Conservation (phyloP, 805 yeast species). For the Nakazawaea sp. region DNA sequence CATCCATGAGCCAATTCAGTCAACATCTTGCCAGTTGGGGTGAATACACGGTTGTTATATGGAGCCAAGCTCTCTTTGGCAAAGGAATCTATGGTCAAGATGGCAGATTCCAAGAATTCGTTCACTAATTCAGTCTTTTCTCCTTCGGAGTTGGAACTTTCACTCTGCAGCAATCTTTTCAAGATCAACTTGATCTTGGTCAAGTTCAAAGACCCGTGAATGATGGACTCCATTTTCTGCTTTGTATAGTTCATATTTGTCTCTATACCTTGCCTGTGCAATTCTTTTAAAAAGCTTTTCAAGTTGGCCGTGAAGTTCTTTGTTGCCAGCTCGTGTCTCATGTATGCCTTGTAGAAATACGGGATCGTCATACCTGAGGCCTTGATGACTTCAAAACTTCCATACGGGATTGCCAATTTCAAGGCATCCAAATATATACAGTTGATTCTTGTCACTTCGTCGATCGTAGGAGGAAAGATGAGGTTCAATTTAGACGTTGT, state of each 20-base stretch:
- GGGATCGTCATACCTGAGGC: constrained; percentile 83
- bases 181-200: constrained; percentile 65
- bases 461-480: constrained; percentile 91
- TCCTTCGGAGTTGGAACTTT: no score
- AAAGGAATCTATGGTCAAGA: constrained; percentile 73
- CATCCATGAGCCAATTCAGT: constrained; percentile 80
- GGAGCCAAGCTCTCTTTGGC: constrained; percentile 49
- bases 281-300: constrained; percentile 31
- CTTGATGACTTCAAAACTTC: constrained; percentile 68
- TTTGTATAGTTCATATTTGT: constrained; percentile 32
- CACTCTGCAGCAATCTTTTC: constrained; percentile 48
- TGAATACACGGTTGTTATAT: constrained; percentile 64
- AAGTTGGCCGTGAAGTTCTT: constrained; percentile 48
- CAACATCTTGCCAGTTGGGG: constrained; percentile 85
- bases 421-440: constrained; percentile 77
- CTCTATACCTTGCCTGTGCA: constrained; percentile 23
- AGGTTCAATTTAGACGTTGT: constrained; percentile 66
- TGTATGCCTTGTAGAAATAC: constrained; percentile 86
- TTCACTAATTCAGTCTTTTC: constrained; percentile 23
- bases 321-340: constrained; percentile 91
- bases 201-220: constrained; percentile 66
- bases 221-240: constrained; percentile 50
- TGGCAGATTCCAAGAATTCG: constrained; percentile 43
- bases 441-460: constrained; percentile 86
- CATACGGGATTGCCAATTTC: constrained; percentile 57